Evolutionary conservation across 2,329 filamentous ascomycete genomes (phyloP), one percentile per base, ranked within the genome.

Genomic region (Gremmenia infestans): DNA sequence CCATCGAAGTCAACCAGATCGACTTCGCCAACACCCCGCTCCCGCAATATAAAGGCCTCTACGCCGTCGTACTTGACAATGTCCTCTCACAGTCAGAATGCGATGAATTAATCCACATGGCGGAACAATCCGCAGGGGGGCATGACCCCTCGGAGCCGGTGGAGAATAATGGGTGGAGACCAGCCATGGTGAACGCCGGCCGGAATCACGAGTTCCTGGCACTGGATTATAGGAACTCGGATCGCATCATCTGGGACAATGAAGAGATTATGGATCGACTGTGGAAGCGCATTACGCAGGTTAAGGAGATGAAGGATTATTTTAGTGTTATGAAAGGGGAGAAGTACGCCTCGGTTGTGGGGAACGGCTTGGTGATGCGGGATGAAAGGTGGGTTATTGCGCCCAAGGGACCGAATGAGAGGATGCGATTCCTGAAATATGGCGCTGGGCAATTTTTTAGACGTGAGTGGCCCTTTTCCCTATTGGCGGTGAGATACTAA

Each of bases 401-500:
- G 12, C 54, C 61, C 43, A 50, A 59, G 36, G 68, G 85, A 9
- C 69, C 89, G 43, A 94, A 94, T 68, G 81, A 91, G 67, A 74
- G 88, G 37, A 79, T 92, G 79, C 76, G 90, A 28, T 92, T 92
- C 64, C 72, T 95, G 50, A 86, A 82, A 65, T 94, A 94, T 68
- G 77, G 78, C 0, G 72, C 77, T 0, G 88, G 88, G 0, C 84
- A 91, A 64, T 93, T 86, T 67, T 94, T 95, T 65, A 80, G 78
- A 58, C 77, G 56, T 61, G 54, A 28, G 58, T 59, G 42, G 17
- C 63, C 39, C 64, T 61, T 25, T 48, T 28, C 2, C 8, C 40
- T 48, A 12, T 3, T 6, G 39, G 39, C 32, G 17, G 12, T 32
- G 22, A 60, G 8, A 22, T 12, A 32, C 51, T 68, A 49, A 70